These are phyloP conservation scores for Thelonectria olida DNA, from an alignment of 2,329 filamentous ascomycete species.

Conservation along the genomic window DNA sequence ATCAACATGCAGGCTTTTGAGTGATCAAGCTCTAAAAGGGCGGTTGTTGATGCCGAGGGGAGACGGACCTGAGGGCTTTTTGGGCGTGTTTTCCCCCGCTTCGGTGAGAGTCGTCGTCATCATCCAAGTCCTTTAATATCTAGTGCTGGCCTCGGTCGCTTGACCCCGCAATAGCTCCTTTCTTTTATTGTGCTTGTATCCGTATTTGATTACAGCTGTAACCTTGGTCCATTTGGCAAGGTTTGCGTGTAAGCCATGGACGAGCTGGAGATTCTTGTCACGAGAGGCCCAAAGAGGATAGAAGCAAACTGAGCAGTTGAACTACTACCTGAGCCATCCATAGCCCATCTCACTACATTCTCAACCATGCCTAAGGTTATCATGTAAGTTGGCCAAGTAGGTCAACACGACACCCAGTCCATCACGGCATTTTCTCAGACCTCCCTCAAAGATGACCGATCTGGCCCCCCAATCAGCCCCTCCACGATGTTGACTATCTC, in stretches of 20 bases:
- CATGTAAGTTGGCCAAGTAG: background rate
- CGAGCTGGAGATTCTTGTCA: background rate
- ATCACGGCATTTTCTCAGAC: background rate
- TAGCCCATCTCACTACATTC: background rate
- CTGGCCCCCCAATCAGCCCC: background rate
- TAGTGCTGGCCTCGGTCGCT: background rate
- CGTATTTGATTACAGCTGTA: background rate
- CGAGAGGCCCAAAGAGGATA: background rate
- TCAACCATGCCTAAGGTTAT: background rate
- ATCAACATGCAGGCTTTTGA: background rate
- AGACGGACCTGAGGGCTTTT: constrained; percentile 7
- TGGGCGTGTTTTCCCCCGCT: constrained; percentile 1
- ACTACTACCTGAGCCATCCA: no score
- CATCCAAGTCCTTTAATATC: constrained; percentile 5
- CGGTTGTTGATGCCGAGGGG: background rate
- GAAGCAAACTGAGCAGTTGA: background rate
- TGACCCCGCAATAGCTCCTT: background rate
- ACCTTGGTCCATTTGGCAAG: background rate
- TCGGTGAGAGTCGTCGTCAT: constrained; percentile 15
- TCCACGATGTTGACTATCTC: background rate
- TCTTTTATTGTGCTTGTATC: background rate
- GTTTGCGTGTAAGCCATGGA: background rate
- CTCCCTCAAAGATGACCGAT: background rate
- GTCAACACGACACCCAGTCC: background rate
- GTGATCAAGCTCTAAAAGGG: background rate